Evolutionary conservation across 1,139 yeast genomes (phyloP).

Genomic region (Scheffersomyces segobiensis): DNA sequence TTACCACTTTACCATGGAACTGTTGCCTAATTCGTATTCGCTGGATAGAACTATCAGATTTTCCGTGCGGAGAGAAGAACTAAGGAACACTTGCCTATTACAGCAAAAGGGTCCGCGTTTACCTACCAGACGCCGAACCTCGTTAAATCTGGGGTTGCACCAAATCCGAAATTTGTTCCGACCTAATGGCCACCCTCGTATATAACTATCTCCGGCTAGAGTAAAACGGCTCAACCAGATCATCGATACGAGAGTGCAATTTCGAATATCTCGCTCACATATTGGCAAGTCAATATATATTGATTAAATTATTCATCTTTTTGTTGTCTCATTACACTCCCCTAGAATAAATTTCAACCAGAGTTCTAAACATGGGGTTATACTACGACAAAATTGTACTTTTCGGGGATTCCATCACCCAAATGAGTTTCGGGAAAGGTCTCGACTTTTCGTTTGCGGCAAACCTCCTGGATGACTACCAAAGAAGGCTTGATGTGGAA

Average conservation of each 20-base stretch:
- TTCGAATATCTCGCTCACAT: neutral
- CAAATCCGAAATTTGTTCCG: neutral
- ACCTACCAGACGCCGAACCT: neutral
- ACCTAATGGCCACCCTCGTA: neutral
- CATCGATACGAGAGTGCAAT: no score
- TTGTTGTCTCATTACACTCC: neutral
- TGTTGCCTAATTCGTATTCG: neutral
- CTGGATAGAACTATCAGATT: neutral
- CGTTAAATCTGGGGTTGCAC: neutral
- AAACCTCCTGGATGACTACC: constrained; percentile 49
- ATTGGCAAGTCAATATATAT: neutral
- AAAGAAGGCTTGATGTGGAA: constrained; percentile 54
- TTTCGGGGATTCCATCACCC: constrained; percentile 74
- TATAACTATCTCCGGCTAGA: neutral
- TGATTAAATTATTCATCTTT: no score
- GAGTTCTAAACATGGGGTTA: constrained; percentile 4
- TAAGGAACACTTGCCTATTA: neutral
- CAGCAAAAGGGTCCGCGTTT: neutral
- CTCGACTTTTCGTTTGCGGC: constrained; percentile 52
- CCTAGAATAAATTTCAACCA: no score
- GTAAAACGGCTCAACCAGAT: no score
- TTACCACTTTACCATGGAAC: neutral
- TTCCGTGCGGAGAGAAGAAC: neutral
- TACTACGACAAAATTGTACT: constrained; percentile 49
- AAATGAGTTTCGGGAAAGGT: constrained; percentile 41